Percentiles rank a stretch among this genome's conserved stretches.
Conservation (phyloP, 495 filamentous ascomycete species). For the Parachaetomium inaequale region DNA sequence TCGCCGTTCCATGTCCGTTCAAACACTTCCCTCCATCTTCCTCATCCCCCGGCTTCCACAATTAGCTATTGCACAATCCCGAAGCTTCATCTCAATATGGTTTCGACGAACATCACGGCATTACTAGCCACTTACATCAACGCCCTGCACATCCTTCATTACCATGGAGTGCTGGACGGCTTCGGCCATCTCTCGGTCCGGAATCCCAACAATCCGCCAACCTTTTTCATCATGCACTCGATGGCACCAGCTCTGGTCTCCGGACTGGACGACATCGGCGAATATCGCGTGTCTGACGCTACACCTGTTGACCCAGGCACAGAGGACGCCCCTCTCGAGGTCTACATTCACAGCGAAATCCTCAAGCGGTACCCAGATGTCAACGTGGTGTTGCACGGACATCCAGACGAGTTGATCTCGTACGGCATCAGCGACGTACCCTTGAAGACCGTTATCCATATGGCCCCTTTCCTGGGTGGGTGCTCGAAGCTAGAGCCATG, state of each 20-base stretch:
- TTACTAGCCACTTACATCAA: constrained; percentile 21
- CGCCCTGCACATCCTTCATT: constrained; percentile 33
- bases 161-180: constrained; percentile 48
- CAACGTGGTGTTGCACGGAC: constrained; percentile 47
- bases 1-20: too few relatives aligned
- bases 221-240: constrained; percentile 46
- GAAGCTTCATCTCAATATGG: constrained; percentile 1
- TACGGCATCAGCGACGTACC: constrained; percentile 43
- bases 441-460: constrained; percentile 41
- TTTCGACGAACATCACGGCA: not conserved
- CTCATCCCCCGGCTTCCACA: too few relatives aligned
- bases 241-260: constrained; percentile 47
- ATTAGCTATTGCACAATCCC: too few relatives aligned
- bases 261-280: constrained; percentile 40
- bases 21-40: too few relatives aligned
- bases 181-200: constrained; percentile 54
- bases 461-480: constrained; percentile 45
- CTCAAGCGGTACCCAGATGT: constrained; percentile 42
- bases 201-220: constrained; percentile 36
- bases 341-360: constrained; percentile 53
- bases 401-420: constrained; percentile 45
- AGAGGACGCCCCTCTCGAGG: constrained; percentile 38
- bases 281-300: constrained; percentile 41
- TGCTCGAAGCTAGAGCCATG: not conserved
- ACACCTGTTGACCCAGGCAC: constrained; percentile 35